Percentiles rank a stretch among this genome's conserved stretches.
Evolutionary conservation across 495 filamentous ascomycete species (phyloP).

Genomic region (Aspergillus baeticus): DNA sequence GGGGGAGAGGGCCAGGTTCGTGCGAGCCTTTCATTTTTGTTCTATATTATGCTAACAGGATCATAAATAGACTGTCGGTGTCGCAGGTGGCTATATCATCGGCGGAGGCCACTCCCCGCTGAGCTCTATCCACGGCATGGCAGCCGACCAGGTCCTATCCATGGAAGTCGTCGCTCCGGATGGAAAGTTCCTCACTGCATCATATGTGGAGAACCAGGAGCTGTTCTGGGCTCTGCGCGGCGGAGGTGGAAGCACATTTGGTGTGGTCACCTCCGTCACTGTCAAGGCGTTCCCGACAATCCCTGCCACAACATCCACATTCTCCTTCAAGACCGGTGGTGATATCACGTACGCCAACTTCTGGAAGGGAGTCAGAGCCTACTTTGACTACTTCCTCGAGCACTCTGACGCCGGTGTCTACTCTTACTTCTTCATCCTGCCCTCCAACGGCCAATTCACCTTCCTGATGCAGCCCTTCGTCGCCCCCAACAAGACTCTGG

Average conservation of each 20-base stretch:
- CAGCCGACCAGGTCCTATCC: conserved; percentile 44
- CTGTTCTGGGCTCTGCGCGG: conserved; percentile 58
- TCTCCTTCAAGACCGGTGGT: conserved; percentile 35
- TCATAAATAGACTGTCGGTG: conserved; percentile 30
- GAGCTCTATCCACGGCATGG: conserved; percentile 26
- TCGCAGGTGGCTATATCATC: conserved; percentile 42
- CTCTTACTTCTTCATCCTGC: conserved; percentile 46
- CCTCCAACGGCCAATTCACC: conserved; percentile 11
- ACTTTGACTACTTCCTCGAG: conserved; percentile 44
- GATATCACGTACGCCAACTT: conserved; percentile 41
- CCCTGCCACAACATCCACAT: conserved; percentile 38
- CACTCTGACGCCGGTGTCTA: conserved; percentile 53
- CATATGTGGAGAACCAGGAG: conserved; percentile 49
- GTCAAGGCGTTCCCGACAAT: conserved; percentile 44
- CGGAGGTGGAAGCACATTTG: conserved; percentile 44
- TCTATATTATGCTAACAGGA: neutral
- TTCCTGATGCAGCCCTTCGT: conserved; percentile 51
- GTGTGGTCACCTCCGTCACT: conserved; percentile 50
- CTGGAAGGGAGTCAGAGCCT: conserved; percentile 49
- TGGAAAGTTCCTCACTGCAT: conserved; percentile 52
- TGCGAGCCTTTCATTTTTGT: neutral
- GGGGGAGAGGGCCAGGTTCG: conserved; percentile 50
- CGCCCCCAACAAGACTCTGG: conserved; percentile 47
- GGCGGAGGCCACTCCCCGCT: conserved; percentile 41
- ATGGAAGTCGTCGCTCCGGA: conserved; percentile 55